Evolutionary conservation across 2,329 filamentous ascomycete genomes (phyloP), one percentile per base, ranked within the genome.

Genomic region (Aspergillus sp.): DNA sequence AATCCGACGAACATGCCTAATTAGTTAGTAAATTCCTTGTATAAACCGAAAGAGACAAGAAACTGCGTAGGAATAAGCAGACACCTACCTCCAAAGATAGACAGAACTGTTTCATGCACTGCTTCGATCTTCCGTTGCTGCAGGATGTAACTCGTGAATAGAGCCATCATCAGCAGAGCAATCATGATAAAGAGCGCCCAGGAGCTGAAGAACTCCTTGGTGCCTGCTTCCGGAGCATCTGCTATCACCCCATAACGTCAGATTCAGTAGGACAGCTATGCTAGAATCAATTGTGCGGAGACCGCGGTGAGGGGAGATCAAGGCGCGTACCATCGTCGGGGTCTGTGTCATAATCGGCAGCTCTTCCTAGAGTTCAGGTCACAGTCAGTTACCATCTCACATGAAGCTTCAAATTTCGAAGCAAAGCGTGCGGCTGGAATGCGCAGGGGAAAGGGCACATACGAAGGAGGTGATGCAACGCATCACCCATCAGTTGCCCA

Each of bases 171-270:
- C 72, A 99, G 88, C 70, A 99, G 88, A 81, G 92, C 86, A 71
- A 99, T 97, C 71, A 96, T 88, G 74, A 99, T 99, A 80, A 97
- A 97, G 68, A 99, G 88, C 31, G 94, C 93, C 93, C 92, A 97
- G 81, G 95, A 97, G 71, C 93, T 91, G 75, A 93, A 92, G 67
- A 97, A 91, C 82, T 99, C 95, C 83, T 96, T 93, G 79, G 96
- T 88, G 52, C 91, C 90, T 48, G 92, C 90, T 78, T 97, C 92
- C 63, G 89, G 87, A 70, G 88, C 87, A 87, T 82, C 81, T 80
- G 66, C 75, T 66, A 52, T 63, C 67, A 47, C 46, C 46, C 57
- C 59, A 64, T 19, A 64, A 66, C 63, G 72, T 69, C 67, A 64
- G 65, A 59, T 50, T 28, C 34, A 57, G 31, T 50, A 15, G 45